A percentile compares a stretch with the other conserved stretches of the same genome.
These are phyloP conservation scores for Bondarzewia mesenterica DNA, from an alignment of 1,284 basidiomycete species.

Conservation along the genomic window DNA sequence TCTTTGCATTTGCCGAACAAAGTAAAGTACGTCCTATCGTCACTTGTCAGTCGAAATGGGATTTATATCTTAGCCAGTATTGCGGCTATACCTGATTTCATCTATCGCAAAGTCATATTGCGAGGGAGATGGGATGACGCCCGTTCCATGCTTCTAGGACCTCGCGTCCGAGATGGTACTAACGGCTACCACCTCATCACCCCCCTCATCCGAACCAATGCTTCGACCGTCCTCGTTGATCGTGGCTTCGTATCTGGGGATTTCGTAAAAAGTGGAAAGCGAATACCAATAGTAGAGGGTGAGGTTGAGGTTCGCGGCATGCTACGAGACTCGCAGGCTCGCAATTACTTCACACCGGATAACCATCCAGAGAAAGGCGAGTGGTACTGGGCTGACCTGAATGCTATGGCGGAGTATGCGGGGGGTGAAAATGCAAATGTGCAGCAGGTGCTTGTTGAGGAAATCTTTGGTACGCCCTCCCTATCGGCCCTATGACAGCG, in stretches of 20 bases:
- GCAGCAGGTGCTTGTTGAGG: conserved; percentile 82
- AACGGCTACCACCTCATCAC: conserved; percentile 85
- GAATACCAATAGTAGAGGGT: conserved; percentile 31
- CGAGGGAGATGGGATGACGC: conserved; percentile 72
- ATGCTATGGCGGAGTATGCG: conserved; percentile 75
- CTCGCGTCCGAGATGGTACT: conserved; percentile 81
- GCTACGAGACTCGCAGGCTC: conserved; percentile 61
- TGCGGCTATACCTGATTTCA: conserved; percentile 76
- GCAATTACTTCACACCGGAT: conserved; percentile 81
- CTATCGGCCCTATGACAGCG: conserved; percentile 1
- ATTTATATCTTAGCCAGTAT: conserved; percentile 28
- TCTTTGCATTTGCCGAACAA: conserved; percentile 76
- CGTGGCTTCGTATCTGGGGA: conserved; percentile 83
- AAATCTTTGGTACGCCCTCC: conserved; percentile 65
- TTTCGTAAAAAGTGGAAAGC: conserved; percentile 31
- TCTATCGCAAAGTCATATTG: conserved; percentile 78
- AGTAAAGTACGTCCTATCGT: conserved; percentile 70
- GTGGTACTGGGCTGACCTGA: conserved; percentile 92
- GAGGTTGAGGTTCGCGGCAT: conserved; percentile 68
- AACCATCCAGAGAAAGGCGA: conserved; percentile 76
- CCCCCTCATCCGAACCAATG: conserved; percentile 72
- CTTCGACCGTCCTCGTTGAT: conserved; percentile 81
- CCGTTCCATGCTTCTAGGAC: conserved; percentile 77
- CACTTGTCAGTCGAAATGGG: conserved; percentile 3
- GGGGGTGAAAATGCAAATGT: conserved; percentile 64